Conservation (phyloP, 2,329 filamentous ascomycete species). For the Alternaria novae-zelandiae region DNA sequence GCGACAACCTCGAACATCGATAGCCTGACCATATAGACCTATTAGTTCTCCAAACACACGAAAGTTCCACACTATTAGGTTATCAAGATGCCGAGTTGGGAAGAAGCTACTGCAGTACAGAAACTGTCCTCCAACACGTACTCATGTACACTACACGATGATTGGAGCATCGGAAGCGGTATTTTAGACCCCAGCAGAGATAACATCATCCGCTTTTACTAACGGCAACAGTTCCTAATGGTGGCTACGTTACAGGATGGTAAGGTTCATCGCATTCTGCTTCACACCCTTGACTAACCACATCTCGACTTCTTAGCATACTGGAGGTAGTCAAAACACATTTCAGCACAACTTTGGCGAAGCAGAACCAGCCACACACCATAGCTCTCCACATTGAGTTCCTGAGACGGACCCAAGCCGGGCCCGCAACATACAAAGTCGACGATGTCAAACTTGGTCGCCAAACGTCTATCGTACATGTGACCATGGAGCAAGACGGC, state of each 20-base stretch:
- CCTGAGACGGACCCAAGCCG: slow-evolving; percentile 66
- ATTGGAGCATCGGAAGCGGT: slow-evolving; percentile 72
- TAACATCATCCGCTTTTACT: not conserved
- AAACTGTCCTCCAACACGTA: slow-evolving; percentile 64
- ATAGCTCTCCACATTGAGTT: slow-evolving; percentile 71
- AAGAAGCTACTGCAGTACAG: slow-evolving; percentile 57
- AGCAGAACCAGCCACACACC: slow-evolving; percentile 66
- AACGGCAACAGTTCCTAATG: slow-evolving; percentile 66
- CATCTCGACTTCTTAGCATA: slow-evolving; percentile 48
- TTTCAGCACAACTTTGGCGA: slow-evolving; percentile 63
- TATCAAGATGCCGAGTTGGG: slow-evolving; percentile 49
- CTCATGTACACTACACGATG: slow-evolving; percentile 59
- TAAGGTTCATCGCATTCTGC: not conserved
- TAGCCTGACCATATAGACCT: not conserved
- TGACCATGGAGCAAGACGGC: slow-evolving; percentile 63
- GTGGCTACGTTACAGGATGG: slow-evolving; percentile 69
- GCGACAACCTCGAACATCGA: not conserved
- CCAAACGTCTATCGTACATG: slow-evolving; percentile 68
- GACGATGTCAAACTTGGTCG: slow-evolving; percentile 69
- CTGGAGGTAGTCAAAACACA: slow-evolving; percentile 65
- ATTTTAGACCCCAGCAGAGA: slow-evolving; percentile 19
- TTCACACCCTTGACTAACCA: not conserved
- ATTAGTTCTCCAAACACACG: not conserved
- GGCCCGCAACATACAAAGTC: slow-evolving; percentile 64
- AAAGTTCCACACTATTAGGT: not conserved